Evolutionary conservation across 495 filamentous ascomycete species (phyloP).

Genomic region (Xylaria cubensis): DNA sequence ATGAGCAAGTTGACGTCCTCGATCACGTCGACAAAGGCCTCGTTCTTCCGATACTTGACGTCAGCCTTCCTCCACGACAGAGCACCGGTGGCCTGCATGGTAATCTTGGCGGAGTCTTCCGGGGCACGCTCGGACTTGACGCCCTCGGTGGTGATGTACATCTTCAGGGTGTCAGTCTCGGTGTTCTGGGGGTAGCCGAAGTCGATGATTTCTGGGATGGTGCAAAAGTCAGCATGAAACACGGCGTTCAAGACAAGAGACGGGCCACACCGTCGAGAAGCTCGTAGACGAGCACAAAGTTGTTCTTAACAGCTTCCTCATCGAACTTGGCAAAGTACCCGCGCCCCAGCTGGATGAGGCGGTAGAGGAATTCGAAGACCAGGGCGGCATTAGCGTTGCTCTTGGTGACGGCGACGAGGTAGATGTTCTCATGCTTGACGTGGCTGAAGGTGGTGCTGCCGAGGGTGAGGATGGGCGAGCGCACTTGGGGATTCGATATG

Average conservation of each 20-base stretch:
- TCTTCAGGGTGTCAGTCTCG: slow-evolving; percentile 98
- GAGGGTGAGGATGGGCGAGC: slow-evolving; percentile 95
- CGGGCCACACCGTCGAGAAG: slow-evolving; percentile 80
- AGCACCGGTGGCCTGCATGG: slow-evolving; percentile 98
- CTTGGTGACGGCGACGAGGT: slow-evolving; percentile 96
- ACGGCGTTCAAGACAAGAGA: neutral
- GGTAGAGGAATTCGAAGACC: slow-evolving; percentile 97
- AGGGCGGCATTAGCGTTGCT: slow-evolving; percentile 99
- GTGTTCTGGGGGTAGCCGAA: slow-evolving; percentile 99
- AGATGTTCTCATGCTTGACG: slow-evolving; percentile 99
- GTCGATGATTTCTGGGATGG: slow-evolving; percentile 84
- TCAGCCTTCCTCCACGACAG: slow-evolving; percentile 96
- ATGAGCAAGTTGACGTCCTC: slow-evolving; percentile 99
- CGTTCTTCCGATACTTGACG: slow-evolving; percentile 99
- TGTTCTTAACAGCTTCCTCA: slow-evolving; percentile 99
- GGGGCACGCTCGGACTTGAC: slow-evolving; percentile 93
- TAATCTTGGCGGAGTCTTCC: slow-evolving; percentile 95
- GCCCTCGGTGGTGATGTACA: slow-evolving; percentile 99
- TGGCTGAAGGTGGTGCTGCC: slow-evolving; percentile 99
- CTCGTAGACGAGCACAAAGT: slow-evolving; percentile 99
- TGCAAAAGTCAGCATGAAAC: neutral
- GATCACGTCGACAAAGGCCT: slow-evolving; percentile 99
- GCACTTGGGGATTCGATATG: slow-evolving; percentile 97
- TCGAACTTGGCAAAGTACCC: slow-evolving; percentile 99
- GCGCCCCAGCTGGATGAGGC: slow-evolving; percentile 86